Evolutionary conservation across 192 early-diverging fungal species (phyloP).

Genomic region (Podila horticola): DNA sequence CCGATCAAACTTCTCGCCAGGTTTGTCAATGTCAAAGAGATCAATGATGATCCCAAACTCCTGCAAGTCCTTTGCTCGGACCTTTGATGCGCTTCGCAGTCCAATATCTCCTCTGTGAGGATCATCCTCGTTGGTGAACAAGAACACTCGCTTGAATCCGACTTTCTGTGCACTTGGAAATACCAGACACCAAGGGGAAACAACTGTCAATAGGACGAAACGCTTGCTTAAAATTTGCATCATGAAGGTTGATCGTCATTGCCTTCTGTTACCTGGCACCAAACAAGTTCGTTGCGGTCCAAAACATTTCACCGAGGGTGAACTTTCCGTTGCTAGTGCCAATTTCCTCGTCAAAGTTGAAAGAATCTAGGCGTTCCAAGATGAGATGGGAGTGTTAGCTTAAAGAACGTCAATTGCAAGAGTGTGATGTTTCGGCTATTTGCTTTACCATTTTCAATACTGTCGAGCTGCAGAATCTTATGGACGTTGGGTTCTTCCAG

Average conservation of each 20-base stretch:
- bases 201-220: no score
- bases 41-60: conserved; percentile 69
- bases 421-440: background rate
- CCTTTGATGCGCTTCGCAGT: conserved; percentile 61
- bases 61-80: conserved; percentile 71
- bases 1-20: conserved; percentile 61
- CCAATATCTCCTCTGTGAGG: conserved; percentile 63
- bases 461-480: conserved; percentile 69
- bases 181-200: no score
- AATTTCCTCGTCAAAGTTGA: conserved; percentile 57
- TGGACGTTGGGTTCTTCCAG: conserved; percentile 69
- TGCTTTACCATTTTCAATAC: conserved; percentile 58
- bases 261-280: conserved; percentile 56
- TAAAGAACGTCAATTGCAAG: background rate
- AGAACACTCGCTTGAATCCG: conserved; percentile 71
- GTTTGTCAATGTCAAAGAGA: conserved; percentile 68
- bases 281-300: conserved; percentile 69
- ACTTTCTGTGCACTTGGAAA: conserved; percentile 54
- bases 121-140: conserved; percentile 77
- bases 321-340: conserved; percentile 61
- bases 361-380: conserved; percentile 23
- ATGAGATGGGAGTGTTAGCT: background rate
- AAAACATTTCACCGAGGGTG: conserved; percentile 72
- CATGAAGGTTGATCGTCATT: background rate
- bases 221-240: background rate